Conservation (phyloP, 306 rosid species). For the Malus sylvestris region DNA sequence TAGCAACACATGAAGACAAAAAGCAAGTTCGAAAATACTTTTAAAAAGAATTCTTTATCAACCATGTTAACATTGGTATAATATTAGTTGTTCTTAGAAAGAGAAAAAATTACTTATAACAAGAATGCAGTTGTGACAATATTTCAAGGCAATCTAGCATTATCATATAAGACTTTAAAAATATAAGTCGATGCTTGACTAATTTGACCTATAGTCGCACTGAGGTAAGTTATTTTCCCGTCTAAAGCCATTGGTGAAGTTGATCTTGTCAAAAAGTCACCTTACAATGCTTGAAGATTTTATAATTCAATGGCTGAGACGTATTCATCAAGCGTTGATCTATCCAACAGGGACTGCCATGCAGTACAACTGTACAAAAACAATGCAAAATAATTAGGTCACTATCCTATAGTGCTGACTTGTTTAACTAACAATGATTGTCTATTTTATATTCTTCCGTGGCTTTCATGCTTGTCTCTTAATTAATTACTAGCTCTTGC, state of each 20-base stretch:
- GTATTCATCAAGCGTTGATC: background rate
- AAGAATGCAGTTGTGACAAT: too few relatives aligned
- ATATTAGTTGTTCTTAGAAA: too few relatives aligned
- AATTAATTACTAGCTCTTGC: background rate
- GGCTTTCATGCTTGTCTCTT: background rate
- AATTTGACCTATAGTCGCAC: too few relatives aligned
- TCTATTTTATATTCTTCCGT: background rate
- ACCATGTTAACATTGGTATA: too few relatives aligned
- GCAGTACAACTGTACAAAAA: background rate
- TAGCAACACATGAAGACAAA: too few relatives aligned
- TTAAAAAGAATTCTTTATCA: too few relatives aligned
- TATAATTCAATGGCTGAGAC: background rate
- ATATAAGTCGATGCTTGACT: too few relatives aligned
- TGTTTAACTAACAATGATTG: conserved; percentile 6
- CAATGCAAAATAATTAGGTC: background rate
- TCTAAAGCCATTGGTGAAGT: background rate
- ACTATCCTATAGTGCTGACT: background rate
- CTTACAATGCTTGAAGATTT: background rate
- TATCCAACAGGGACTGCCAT: conserved; percentile 1
- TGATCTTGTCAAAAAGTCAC: background rate
- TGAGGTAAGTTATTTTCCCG: too few relatives aligned
- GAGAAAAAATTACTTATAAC: too few relatives aligned
- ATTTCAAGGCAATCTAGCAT: accelerated
- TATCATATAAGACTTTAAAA: too few relatives aligned
- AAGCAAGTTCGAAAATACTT: too few relatives aligned